Evolutionary conservation across 768 basidiomycete genomes (phyloP).

Genomic region (Lactarius akahatsu): DNA sequence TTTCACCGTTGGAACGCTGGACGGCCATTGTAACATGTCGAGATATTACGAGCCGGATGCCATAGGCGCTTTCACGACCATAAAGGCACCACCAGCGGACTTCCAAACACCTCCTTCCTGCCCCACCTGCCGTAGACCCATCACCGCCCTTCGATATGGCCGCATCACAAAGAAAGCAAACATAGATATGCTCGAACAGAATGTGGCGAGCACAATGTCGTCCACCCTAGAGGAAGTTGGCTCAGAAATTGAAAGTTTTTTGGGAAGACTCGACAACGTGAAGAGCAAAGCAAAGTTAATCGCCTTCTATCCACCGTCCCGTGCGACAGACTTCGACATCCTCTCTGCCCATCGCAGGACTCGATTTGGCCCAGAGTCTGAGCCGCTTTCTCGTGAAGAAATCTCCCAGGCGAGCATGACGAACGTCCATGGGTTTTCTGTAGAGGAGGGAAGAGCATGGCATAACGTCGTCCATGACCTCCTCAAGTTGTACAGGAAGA

Average conservation of each 20-base stretch:
- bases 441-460: constrained; percentile 33
- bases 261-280: constrained; percentile 6
- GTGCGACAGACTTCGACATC: constrained; percentile 3
- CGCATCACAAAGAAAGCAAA: constrained; percentile 39
- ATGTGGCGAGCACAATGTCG: constrained; percentile 38
- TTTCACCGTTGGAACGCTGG: constrained; percentile 43
- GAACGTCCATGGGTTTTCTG: constrained; percentile 30
- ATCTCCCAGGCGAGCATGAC: constrained; percentile 26
- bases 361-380: constrained; percentile 17
- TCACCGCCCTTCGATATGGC: constrained; percentile 39
- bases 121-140: constrained; percentile 38
- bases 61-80: constrained; percentile 30
- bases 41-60: constrained; percentile 35
- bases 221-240: constrained; percentile 27
- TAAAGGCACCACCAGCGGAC: constrained; percentile 33
- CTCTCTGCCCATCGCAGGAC: neutral
- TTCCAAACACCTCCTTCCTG: constrained; percentile 37
- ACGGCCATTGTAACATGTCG: constrained; percentile 37
- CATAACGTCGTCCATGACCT: constrained; percentile 28
- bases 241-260: constrained; percentile 21
- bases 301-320: neutral
- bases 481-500: constrained; percentile 31
- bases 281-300: constrained; percentile 30
- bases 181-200: constrained; percentile 41
- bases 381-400: constrained; percentile 24